These are phyloP conservation scores for Daldinia concentrica DNA, from an alignment of 495 filamentous ascomycete species.

Conservation along the genomic window DNA sequence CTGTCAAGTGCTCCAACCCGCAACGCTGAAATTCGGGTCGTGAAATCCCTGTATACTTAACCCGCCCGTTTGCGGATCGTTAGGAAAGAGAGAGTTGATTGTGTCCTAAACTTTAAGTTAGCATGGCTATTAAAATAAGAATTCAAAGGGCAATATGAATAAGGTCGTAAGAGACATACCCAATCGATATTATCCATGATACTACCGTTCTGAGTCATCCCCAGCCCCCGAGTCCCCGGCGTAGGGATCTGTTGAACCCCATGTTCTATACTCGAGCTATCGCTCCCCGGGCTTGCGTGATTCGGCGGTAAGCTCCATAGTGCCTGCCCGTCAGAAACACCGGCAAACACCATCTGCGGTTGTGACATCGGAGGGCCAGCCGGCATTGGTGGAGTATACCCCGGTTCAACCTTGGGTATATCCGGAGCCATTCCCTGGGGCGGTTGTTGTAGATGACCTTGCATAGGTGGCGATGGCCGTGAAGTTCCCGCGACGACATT, in stretches of 20 bases:
- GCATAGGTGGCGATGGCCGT: slow-evolving; percentile 21
- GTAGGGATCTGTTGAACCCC: slow-evolving; percentile 6
- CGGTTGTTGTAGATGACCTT: slow-evolving; percentile 5
- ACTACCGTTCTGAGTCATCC: slow-evolving; percentile 23
- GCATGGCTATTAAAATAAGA: not conserved
- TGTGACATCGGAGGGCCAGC: slow-evolving; percentile 26
- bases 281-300: slow-evolving; percentile 50
- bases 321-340: slow-evolving; percentile 57
- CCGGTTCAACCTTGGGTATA: slow-evolving; percentile 28
- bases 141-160: not conserved
- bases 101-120: slow-evolving; percentile 39
- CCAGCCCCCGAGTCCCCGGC: slow-evolving; percentile 11
- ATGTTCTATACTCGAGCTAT: slow-evolving; percentile 40
- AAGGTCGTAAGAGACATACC: slow-evolving; percentile 40
- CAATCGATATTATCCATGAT: slow-evolving; percentile 51
- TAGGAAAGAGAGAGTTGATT: slow-evolving; percentile 49
- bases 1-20: slow-evolving; percentile 33
- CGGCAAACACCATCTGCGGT: slow-evolving; percentile 54
- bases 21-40: slow-evolving; percentile 44
- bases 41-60: slow-evolving; percentile 48
- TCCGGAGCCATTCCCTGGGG: slow-evolving; percentile 12
- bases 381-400: slow-evolving; percentile 32
- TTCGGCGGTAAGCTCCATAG: slow-evolving; percentile 56
- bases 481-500: slow-evolving; percentile 54
- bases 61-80: slow-evolving; percentile 51